phyloP scores from a whole-genome alignment of 495 filamentous ascomycete genomes.

The Penicillium antarcticum region DNA sequence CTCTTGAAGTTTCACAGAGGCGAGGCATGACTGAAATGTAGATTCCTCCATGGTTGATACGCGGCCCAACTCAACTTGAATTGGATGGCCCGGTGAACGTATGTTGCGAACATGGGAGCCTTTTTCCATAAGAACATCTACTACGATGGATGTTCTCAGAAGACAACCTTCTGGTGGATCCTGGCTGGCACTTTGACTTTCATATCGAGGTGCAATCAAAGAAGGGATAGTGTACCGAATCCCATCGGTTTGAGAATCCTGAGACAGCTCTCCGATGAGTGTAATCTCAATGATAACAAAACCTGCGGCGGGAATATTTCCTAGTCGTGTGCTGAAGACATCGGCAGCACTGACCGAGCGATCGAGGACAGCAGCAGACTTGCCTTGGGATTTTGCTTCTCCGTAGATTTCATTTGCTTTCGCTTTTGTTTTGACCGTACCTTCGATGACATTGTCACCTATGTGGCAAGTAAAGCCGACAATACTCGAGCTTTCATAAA shows the following conservation, averaged over 20 bases:
- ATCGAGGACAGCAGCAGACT: constrained; percentile 60
- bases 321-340: constrained; percentile 61
- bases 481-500: constrained; percentile 65
- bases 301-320: constrained; percentile 56
- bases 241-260: constrained; percentile 59
- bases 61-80: constrained; percentile 57
- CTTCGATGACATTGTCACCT: constrained; percentile 44
- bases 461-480: constrained; percentile 59
- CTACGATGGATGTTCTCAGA: constrained; percentile 50
- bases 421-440: constrained; percentile 59
- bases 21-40: constrained; percentile 48
- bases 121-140: constrained; percentile 56
- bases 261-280: constrained; percentile 65
- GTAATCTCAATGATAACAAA: constrained; percentile 55
- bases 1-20: constrained; percentile 53
- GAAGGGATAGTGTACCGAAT: constrained; percentile 64
- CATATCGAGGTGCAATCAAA: constrained; percentile 60
- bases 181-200: too few relatives aligned
- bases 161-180: neutral
- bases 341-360: constrained; percentile 55
- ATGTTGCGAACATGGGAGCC: constrained; percentile 53
- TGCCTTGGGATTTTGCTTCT: constrained; percentile 51
- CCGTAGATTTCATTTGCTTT: constrained; percentile 53
- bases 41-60: constrained; percentile 38
- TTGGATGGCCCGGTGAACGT: constrained; percentile 62